Conservation (phyloP, 768 basidiomycete genomes). For the Neoboletus subvelutipes region DNA sequence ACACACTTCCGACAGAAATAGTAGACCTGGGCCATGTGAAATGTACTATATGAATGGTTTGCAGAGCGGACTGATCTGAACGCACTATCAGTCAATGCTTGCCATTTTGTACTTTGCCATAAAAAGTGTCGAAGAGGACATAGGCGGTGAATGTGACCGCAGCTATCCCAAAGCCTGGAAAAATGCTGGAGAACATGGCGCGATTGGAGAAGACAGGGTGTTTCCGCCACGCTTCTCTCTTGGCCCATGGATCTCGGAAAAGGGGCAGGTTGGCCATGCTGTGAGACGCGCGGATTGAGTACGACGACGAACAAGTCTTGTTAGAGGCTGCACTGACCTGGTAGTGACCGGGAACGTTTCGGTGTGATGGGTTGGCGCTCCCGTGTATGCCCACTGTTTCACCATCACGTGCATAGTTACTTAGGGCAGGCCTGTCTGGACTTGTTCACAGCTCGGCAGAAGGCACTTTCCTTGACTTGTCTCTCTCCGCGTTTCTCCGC, state of each 20-base stretch:
- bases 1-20: background rate
- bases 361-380: background rate
- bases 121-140: slow-evolving; percentile 79
- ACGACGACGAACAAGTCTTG: background rate
- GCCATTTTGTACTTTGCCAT: slow-evolving; percentile 38
- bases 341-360: slow-evolving; percentile 14
- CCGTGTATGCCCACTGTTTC: slow-evolving; percentile 4
- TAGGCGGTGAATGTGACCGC: slow-evolving; percentile 91
- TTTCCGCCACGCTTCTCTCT: slow-evolving; percentile 89
- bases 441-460: slow-evolving; percentile 35
- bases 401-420: slow-evolving; percentile 26
- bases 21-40: background rate
- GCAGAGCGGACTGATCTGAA: background rate
- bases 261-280: slow-evolving; percentile 66
- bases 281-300: slow-evolving; percentile 13
- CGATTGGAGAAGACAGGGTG: slow-evolving; percentile 85
- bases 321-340: slow-evolving; percentile 18
- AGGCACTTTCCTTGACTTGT: slow-evolving; percentile 30
- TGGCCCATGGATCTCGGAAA: slow-evolving; percentile 94
- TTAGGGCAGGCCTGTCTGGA: slow-evolving; percentile 60
- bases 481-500: slow-evolving; percentile 31
- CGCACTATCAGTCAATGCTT: slow-evolving; percentile 20
- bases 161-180: slow-evolving; percentile 94
- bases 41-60: background rate
- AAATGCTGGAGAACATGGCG: slow-evolving; percentile 85